Evolutionary conservation across 139 green algal species (phyloP).

Genomic region (Chlorella sorokiniana): DNA sequence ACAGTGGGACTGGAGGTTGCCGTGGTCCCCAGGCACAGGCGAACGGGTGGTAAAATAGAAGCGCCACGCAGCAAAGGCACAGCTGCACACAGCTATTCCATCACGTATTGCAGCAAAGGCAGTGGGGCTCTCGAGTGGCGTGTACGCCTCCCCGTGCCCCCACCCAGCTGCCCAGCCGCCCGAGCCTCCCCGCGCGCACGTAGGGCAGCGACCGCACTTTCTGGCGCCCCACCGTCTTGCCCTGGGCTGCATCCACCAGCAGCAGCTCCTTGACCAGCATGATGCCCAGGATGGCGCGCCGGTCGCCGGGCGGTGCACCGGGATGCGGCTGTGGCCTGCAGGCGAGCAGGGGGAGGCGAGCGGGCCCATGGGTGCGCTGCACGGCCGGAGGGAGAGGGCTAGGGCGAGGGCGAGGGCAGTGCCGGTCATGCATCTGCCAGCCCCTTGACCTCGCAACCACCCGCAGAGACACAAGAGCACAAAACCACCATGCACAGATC

Average conservation of each 20-base stretch:
- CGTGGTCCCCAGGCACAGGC: too few species aligned
- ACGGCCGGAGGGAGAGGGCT: background rate
- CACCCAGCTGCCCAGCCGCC: background rate
- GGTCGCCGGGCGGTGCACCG: conserved; percentile 68
- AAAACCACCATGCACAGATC: background rate
- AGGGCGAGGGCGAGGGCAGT: background rate
- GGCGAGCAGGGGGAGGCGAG: background rate
- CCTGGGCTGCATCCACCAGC: conserved; percentile 43
- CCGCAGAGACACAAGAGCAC: too few species aligned
- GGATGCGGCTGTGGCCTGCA: conserved; percentile 79
- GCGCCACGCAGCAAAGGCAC: background rate
- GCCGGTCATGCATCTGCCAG: background rate
- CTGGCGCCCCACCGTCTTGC: conserved; percentile 17
- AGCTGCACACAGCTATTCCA: background rate
- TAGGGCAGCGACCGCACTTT: conserved; percentile 54
- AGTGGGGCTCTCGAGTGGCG: background rate
- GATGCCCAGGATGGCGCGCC: conserved; percentile 64
- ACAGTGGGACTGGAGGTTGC: too few species aligned
- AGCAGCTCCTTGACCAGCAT: conserved; percentile 90
- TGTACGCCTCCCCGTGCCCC: background rate
- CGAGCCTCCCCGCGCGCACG: conserved; percentile 33
- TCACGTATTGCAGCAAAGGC: background rate
- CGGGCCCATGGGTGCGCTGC: background rate
- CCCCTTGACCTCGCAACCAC: too few species aligned
- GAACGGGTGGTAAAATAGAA: too few species aligned